Evolutionary conservation across 2,329 filamentous ascomycete genomes (phyloP).

Genomic region (Ophiostoma sp.): DNA sequence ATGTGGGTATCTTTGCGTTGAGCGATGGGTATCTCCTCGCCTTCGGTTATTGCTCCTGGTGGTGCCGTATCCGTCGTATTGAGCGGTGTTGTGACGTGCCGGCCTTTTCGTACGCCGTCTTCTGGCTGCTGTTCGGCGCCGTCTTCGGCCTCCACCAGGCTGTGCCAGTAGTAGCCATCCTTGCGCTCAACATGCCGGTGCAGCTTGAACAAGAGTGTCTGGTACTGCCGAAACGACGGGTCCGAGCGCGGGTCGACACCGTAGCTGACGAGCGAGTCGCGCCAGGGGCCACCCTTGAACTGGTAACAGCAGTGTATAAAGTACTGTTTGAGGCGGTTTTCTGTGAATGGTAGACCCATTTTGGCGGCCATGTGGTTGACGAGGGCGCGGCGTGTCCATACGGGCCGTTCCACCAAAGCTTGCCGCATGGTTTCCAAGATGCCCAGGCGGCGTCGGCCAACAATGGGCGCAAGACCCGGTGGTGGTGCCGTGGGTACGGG

Average conservation of each 20-base stretch:
- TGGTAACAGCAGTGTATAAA: constrained; percentile 86
- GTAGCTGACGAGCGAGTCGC: constrained; percentile 81
- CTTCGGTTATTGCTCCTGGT: background rate
- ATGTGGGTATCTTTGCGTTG: constrained; percentile 60
- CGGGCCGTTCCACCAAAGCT: constrained; percentile 71
- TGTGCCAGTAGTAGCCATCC: constrained; percentile 39
- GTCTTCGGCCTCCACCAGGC: constrained; percentile 29
- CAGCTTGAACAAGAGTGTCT: constrained; percentile 85
- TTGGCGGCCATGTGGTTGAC: constrained; percentile 66
- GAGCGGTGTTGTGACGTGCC: background rate
- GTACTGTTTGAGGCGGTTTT: constrained; percentile 67
- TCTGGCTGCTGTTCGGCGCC: background rate
- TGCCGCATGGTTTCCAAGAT: constrained; percentile 64
- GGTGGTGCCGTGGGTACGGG: constrained; percentile 64
- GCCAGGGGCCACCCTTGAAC: constrained; percentile 89
- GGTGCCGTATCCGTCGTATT: constrained; percentile 4
- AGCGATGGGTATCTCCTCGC: constrained; percentile 29
- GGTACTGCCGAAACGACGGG: constrained; percentile 76
- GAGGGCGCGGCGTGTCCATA: constrained; percentile 83
- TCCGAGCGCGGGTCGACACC: constrained; percentile 82
- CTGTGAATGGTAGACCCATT: constrained; percentile 37
- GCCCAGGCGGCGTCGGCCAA: constrained; percentile 61
- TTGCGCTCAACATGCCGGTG: constrained; percentile 51
- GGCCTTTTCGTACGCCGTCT: background rate
- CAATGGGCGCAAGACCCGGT: constrained; percentile 54